phyloP scores from a whole-genome alignment of 202 grass and related monocot species.

The Elaeis oleifera region DNA sequence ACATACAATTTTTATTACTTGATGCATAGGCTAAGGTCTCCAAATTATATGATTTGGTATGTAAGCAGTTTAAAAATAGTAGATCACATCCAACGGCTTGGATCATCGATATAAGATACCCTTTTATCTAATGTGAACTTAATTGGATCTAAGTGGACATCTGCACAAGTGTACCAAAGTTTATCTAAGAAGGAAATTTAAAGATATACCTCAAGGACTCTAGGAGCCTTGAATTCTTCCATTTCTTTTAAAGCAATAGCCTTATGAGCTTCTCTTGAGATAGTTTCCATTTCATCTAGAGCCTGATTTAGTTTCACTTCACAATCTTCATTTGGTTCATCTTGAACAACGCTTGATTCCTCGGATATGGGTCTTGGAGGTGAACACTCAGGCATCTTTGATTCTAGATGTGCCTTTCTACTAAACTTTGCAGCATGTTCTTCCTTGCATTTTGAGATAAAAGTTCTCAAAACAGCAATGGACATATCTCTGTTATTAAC shows the following conservation, averaged over 20 bases:
- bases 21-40: too few species aligned
- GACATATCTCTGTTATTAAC: constrained; percentile 98
- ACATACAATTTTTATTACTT: too few species aligned
- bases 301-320: constrained; percentile 32
- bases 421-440: constrained; percentile 53
- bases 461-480: constrained; percentile 83
- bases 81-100: too few species aligned
- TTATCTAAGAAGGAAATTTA: too few species aligned
- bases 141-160: too few species aligned
- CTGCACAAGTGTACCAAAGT: too few species aligned
- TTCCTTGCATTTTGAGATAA: constrained; percentile 72
- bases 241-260: constrained; percentile 45
- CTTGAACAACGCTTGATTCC: constrained; percentile 18
- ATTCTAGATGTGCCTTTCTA: constrained; percentile 44
- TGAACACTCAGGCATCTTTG: constrained; percentile 26
- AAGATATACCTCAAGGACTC: constrained; percentile 62
- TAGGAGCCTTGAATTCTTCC: constrained; percentile 57
- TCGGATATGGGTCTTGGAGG: constrained; percentile 35
- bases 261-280: constrained; percentile 32
- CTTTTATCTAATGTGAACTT: too few species aligned
- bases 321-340: constrained; percentile 38
- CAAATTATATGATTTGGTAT: too few species aligned
- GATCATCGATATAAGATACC: too few species aligned
- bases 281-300: constrained; percentile 31
- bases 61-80: too few species aligned